Evolutionary conservation across 768 basidiomycete genomes (phyloP), one percentile per base, ranked within the genome.

Genomic region (Mycena maculata): DNA sequence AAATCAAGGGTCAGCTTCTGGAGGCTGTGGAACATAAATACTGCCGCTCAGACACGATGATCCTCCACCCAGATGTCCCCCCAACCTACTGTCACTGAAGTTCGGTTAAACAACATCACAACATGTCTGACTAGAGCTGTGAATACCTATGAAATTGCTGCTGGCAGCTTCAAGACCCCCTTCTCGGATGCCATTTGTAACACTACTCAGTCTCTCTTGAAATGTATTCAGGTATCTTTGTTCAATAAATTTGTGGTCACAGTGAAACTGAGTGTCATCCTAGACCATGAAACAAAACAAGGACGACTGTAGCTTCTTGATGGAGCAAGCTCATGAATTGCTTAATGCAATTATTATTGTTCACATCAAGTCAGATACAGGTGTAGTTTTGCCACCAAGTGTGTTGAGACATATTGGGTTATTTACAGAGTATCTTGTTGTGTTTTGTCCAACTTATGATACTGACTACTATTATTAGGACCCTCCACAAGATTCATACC

Each of bases 201-300:
- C 42, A 57, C 56, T 31, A 38, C 30, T 3, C 12, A 41, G 10
- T 57, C 56, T 2, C 56, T 57, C 28, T 57, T 57, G 41, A 20
- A 2, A 8, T 13, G 12, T 23, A 27, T 12, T 31, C 42, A 57
- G 30, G 56, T 57, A 57, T 31, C 42, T 41, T 5, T 41, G 33
- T n/a, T n/a, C 6, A 31, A 18, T 49, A 27, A 49, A 25, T 23
- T 23, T 8, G 4, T 16, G 23, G 1, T 12, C 22, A 39, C n/a
- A n/a, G n/a, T 25, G 53, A n/a, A 20, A 25, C 22, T 54, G 22
- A 54, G 15, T 12, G 13, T 39, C 36, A 5, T 27, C 36, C 22
- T 10, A 54, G 53, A 39, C 36, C 7, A 39, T 52, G 30, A 52
- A 52, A 20, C 36, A 54, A 12, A 54, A 54, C 53, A 54, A 54